Conservation (phyloP, 495 filamentous ascomycete genomes). For the Cudoniella acicularis region DNA sequence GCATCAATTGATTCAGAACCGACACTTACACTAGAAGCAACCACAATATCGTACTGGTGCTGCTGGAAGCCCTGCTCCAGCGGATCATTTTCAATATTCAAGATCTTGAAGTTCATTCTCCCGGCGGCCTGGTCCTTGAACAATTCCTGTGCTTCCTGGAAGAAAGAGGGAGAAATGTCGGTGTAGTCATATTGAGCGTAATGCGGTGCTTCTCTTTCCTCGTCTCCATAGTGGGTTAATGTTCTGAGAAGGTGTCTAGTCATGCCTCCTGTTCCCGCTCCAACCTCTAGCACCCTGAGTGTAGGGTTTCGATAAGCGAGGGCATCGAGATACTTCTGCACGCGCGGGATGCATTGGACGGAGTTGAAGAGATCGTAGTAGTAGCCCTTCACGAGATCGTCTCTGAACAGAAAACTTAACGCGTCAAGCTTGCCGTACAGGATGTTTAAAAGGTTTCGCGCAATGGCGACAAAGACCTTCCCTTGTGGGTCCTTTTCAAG, state of each 20-base stretch:
- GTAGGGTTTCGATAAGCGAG: slow-evolving; percentile 38
- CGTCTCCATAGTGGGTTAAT: not conserved
- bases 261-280: slow-evolving; percentile 36
- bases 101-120: slow-evolving; percentile 22
- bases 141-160: slow-evolving; percentile 41
- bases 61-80: slow-evolving; percentile 42
- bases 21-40: slow-evolving; percentile 38
- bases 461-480: not conserved
- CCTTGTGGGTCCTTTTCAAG: not conserved
- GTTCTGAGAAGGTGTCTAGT: slow-evolving; percentile 30
- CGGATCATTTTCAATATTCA: slow-evolving; percentile 48
- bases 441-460: not conserved
- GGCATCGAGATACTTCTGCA: slow-evolving; percentile 14
- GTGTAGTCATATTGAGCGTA: slow-evolving; percentile 39
- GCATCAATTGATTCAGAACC: not conserved
- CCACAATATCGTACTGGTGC: slow-evolving; percentile 44
- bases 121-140: slow-evolving; percentile 34
- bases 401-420: slow-evolving; percentile 5
- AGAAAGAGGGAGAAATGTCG: slow-evolving; percentile 48
- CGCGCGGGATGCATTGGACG: not conserved
- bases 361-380: not conserved
- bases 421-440: not conserved
- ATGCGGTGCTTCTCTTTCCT: not conserved
- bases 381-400: slow-evolving; percentile 3
- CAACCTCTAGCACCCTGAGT: slow-evolving; percentile 46